These are phyloP conservation scores for Hibiscus mutabilis DNA, from an alignment of 345 rosid species.

Conservation along the genomic window DNA sequence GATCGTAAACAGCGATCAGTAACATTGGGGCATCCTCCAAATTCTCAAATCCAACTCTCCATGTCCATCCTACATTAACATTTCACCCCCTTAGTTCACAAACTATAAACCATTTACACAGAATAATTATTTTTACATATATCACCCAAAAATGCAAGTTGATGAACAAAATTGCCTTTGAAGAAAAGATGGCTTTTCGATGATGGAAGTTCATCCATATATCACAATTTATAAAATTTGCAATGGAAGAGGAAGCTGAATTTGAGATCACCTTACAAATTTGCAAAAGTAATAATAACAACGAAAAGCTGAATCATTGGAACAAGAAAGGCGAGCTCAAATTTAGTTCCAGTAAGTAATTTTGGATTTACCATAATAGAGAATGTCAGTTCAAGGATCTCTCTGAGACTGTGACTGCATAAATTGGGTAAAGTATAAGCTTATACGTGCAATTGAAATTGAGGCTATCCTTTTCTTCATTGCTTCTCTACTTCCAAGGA, in stretches of 20 bases:
- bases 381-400: background rate
- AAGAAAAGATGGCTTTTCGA: constrained; percentile 83
- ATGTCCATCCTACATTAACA: constrained; percentile 47
- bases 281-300: background rate
- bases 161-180: constrained; percentile 41
- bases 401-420: background rate
- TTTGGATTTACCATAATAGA: background rate
- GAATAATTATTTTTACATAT: background rate
- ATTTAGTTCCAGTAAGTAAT: background rate
- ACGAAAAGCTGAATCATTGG: background rate
- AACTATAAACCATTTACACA: background rate
- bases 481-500: too few species aligned
- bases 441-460: too few species aligned
- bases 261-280: background rate
- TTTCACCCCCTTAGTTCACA: background rate
- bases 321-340: background rate
- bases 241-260: background rate
- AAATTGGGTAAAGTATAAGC: too few species aligned
- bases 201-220: constrained; percentile 87
- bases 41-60: constrained; percentile 43
- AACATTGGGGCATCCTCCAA: constrained; percentile 22
- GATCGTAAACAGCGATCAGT: constrained; percentile 70
- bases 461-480: too few species aligned
- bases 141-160: constrained; percentile 1
- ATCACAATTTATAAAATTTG: constrained; percentile 69